phyloP scores from a whole-genome alignment of 140 eudicot species.

The Anethum foeniculum region DNA sequence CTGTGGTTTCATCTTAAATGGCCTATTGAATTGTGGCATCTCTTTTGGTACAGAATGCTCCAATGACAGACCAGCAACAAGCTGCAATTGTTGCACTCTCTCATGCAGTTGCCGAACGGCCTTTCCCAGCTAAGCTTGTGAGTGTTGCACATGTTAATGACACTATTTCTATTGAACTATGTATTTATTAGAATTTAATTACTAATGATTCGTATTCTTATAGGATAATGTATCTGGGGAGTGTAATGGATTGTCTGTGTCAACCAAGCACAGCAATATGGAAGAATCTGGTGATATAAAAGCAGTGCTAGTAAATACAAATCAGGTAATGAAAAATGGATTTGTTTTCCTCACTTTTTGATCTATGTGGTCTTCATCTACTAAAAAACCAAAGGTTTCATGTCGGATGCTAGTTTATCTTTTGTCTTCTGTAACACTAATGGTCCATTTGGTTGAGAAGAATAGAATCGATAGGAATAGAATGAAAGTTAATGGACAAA shows the following conservation, averaged over 20 bases:
- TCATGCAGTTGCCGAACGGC: slow-evolving; percentile 88
- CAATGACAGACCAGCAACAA: slow-evolving; percentile 90
- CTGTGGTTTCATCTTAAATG: not conserved
- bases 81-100: slow-evolving; percentile 85
- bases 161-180: not conserved
- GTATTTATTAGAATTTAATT: not conserved
- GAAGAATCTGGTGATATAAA: slow-evolving; percentile 67
- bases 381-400: not conserved
- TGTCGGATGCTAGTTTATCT: not conserved
- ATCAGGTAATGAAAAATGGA: slow-evolving; percentile 39
- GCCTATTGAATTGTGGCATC: not conserved
- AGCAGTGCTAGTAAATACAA: slow-evolving; percentile 77
- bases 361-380: not conserved
- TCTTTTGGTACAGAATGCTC: slow-evolving; percentile 64
- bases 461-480: not conserved
- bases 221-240: slow-evolving; percentile 43
- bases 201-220: slow-evolving; percentile 19
- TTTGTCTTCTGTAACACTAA: not conserved
- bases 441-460: not conserved
- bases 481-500: not conserved
- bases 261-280: slow-evolving; percentile 45
- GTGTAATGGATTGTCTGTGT: slow-evolving; percentile 48
- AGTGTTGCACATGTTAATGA: slow-evolving; percentile 2
- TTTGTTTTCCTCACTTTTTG: not conserved
- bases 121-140: slow-evolving; percentile 79